A percentile compares a stretch with the other conserved stretches of the same genome.
These are phyloP conservation scores for Baorangia bicolor DNA, from an alignment of 768 basidiomycete genomes.

Conservation along the genomic window DNA sequence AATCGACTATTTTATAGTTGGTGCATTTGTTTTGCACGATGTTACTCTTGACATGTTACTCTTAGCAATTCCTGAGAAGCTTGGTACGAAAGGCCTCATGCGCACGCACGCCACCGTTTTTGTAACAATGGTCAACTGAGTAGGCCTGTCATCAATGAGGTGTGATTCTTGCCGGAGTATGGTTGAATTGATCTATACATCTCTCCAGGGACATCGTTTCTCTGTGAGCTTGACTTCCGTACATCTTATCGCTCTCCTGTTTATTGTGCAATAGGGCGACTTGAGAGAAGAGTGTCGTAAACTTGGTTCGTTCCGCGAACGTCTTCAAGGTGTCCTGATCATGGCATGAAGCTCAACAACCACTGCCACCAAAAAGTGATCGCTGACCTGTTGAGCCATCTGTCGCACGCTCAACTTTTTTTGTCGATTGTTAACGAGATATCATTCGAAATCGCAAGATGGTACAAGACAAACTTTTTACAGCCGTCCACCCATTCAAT, in stretches of 20 bases:
- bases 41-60: neutral
- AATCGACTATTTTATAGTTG: conserved; percentile 72
- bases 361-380: conserved; percentile 69
- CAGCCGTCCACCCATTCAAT: conserved; percentile 81
- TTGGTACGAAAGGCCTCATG: conserved; percentile 55
- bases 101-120: conserved; percentile 46
- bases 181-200: conserved; percentile 1
- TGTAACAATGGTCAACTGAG: conserved; percentile 60
- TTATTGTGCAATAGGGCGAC: conserved; percentile 54
- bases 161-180: conserved; percentile 27
- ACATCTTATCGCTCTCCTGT: neutral
- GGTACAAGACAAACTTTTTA: conserved; percentile 51
- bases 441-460: conserved; percentile 69
- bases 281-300: conserved; percentile 73
- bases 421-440: conserved; percentile 67
- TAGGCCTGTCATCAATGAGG: conserved; percentile 81
- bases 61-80: conserved; percentile 75
- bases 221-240: conserved; percentile 46
- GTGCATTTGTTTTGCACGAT: conserved; percentile 19
- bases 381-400: neutral
- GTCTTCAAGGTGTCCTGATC: conserved; percentile 69
- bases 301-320: conserved; percentile 67
- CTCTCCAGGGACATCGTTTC: conserved; percentile 72
- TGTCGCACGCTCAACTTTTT: conserved; percentile 5
- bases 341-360: conserved; percentile 91